Conservation (phyloP, 2,329 filamentous ascomycete species). For the Cordyceps tenuipes region DNA sequence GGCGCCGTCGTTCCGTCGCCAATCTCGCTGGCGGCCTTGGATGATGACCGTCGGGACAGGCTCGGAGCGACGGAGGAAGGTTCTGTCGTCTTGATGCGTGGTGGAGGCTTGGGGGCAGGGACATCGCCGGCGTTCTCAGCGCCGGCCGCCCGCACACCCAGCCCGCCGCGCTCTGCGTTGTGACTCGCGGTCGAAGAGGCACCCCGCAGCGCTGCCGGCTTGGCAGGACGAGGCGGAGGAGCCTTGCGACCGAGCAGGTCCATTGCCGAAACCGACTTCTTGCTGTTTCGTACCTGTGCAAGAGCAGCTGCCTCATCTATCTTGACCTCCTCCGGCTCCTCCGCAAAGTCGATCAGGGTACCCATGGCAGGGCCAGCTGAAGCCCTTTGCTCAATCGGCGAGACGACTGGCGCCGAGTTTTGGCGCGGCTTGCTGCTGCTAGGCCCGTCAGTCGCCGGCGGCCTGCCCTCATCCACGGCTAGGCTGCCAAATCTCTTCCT, state of each 20-base stretch:
- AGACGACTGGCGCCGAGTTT: conserved; percentile 16
- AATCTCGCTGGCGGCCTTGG: conserved; percentile 13
- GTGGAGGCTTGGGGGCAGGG: conserved; percentile 12
- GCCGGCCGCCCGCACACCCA: background rate
- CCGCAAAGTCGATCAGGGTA: conserved; percentile 52
- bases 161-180: conserved; percentile 15
- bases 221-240: conserved; percentile 47
- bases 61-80: background rate
- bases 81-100: conserved; percentile 11
- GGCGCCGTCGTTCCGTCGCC: conserved; percentile 7
- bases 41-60: conserved; percentile 4
- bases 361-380: conserved; percentile 39
- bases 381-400: conserved; percentile 18
- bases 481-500: conserved; percentile 21
- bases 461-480: conserved; percentile 19
- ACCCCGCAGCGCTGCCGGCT: conserved; percentile 48
- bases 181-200: conserved; percentile 23
- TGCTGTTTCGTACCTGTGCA: conserved; percentile 21
- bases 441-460: conserved; percentile 7
- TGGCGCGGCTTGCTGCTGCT: conserved; percentile 16
- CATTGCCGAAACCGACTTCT: conserved; percentile 19
- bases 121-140: background rate
- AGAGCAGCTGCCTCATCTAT: conserved; percentile 27
- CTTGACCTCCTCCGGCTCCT: conserved; percentile 36
- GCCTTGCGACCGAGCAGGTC: conserved; percentile 25